Conservation (phyloP, 768 basidiomycete species). For the Mycena filopes region DNA sequence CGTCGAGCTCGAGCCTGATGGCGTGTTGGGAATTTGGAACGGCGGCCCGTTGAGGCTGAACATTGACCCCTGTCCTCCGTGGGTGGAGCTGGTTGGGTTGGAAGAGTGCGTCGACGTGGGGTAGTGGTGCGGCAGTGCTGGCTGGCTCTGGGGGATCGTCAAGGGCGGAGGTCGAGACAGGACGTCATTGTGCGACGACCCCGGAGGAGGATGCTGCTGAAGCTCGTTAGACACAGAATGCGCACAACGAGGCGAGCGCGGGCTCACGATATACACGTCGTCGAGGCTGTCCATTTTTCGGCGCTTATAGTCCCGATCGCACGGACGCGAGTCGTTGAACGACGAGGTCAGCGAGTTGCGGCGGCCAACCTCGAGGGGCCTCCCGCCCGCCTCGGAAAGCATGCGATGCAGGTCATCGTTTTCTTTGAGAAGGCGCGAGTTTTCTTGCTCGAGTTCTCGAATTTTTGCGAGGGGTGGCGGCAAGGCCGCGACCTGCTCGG, state of each 20-base stretch:
- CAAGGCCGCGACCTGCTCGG: constrained; percentile 79
- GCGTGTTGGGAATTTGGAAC: constrained; percentile 77
- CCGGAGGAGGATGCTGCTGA: constrained; percentile 56
- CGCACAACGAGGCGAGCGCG: not conserved
- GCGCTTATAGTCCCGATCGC: constrained; percentile 71
- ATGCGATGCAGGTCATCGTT: constrained; percentile 80
- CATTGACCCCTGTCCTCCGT: constrained; percentile 42
- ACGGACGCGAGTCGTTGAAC: constrained; percentile 59
- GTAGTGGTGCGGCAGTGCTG: constrained; percentile 62
- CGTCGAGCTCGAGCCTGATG: constrained; percentile 76
- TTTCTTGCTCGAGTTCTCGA: constrained; percentile 86
- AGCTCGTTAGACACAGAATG: not conserved
- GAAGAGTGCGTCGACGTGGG: constrained; percentile 51
- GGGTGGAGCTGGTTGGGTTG: constrained; percentile 49
- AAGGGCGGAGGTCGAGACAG: constrained; percentile 63
- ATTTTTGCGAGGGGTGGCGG: constrained; percentile 81
- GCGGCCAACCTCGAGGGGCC: constrained; percentile 56
- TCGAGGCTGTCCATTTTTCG: constrained; percentile 64
- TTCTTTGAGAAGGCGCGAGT: constrained; percentile 73
- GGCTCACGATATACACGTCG: constrained; percentile 65
- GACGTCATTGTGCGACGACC: constrained; percentile 53
- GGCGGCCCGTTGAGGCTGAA: constrained; percentile 66
- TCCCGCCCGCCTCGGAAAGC: constrained; percentile 57
- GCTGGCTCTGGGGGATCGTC: constrained; percentile 71
- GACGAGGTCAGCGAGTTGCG: constrained; percentile 57